A percentile compares a stretch with the other conserved stretches of the same genome.
Conservation (phyloP, 148 eudicot species). For the Nyssa sinensis region DNA sequence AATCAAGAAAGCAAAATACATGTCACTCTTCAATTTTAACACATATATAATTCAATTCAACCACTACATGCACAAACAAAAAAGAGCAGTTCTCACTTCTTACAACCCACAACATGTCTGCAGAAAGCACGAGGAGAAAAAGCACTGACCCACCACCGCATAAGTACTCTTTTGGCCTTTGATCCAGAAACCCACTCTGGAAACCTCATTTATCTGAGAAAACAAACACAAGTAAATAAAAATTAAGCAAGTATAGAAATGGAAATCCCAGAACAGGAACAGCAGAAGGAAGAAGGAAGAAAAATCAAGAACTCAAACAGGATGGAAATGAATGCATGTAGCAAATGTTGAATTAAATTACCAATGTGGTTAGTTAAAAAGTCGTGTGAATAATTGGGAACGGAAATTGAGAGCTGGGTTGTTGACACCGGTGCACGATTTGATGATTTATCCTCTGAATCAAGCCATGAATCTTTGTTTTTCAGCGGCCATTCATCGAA, state of each 20-base stretch:
- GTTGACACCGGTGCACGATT: conserved; percentile 17
- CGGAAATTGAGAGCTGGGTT: conserved; percentile 53
- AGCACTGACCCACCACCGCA: conserved; percentile 35
- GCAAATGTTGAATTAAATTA: background rate
- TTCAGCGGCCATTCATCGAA: conserved; percentile 45
- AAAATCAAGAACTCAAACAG: background rate
- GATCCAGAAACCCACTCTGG: conserved; percentile 39
- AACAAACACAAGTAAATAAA: background rate
- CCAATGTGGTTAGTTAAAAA: conserved; percentile 42
- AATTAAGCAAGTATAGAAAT: background rate
- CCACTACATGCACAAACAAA: background rate
- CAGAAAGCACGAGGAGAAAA: conserved; percentile 1
- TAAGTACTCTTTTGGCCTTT: conserved; percentile 35
- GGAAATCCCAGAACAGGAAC: background rate
- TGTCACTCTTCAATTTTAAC: background rate
- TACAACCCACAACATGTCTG: background rate
- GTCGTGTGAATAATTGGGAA: conserved; percentile 39
- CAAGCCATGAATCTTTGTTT: conserved; percentile 35
- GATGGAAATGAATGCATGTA: background rate
- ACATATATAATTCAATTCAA: background rate
- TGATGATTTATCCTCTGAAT: conserved; percentile 23
- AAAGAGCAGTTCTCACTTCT: background rate
- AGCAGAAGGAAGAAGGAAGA: no score
- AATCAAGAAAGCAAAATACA: background rate
- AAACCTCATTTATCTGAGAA: conserved; percentile 48